Base-by-base conservation (phyloP, 78 protist species). In the Chrysochromulina tobinii region DNA sequence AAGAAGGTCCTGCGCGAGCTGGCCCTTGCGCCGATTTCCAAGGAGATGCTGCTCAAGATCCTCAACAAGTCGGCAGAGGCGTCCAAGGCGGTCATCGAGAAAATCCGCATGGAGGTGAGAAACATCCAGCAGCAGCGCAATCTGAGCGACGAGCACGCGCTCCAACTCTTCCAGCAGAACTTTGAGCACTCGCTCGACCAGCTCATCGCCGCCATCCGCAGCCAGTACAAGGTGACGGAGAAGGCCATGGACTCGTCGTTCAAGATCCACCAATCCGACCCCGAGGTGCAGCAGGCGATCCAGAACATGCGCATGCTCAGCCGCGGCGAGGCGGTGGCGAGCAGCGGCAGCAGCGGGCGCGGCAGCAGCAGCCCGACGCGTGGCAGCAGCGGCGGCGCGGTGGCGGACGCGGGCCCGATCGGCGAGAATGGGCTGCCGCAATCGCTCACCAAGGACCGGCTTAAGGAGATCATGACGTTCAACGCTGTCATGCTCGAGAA, bases 171-270 rank as follows among this genome's bases (percentile, higher is more conserved):
- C 57, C 84, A 75, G 84, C 84, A 75, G 55, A 48, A 51, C 25
- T 75, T 75, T n/a, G 84, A 75, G 84, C 27, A 50, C 58, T 38
- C 58, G 58, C 84, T 75, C 53, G 84, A 75, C n/a, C 53, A 75
- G 59, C 53, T 75, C 48, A 75, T 75, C 57, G 55, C 21, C 84
- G 59, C 25, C 11, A 51, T 75, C 59, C 84, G 84, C 58, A 50
- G 7, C 9, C 55, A 51, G 84, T 11, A 75, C 20, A 27, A 27
- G 48, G 84, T 51, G 58, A 8, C 58, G 38, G 84, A 75, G 48
- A 75, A 75, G 84, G 55, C 55, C n/a, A 75, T 75, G 84, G 84
- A 75, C 84, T 5, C 55, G 25, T 2, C 50, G 48, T 75, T 75
- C 84, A 50, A 50, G 53, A 57, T 15, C 58, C 84, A 75, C 84